Evolutionary conservation across 2,329 filamentous ascomycete genomes (phyloP).

Genomic region (Phyllosticta citribraziliensis): DNA sequence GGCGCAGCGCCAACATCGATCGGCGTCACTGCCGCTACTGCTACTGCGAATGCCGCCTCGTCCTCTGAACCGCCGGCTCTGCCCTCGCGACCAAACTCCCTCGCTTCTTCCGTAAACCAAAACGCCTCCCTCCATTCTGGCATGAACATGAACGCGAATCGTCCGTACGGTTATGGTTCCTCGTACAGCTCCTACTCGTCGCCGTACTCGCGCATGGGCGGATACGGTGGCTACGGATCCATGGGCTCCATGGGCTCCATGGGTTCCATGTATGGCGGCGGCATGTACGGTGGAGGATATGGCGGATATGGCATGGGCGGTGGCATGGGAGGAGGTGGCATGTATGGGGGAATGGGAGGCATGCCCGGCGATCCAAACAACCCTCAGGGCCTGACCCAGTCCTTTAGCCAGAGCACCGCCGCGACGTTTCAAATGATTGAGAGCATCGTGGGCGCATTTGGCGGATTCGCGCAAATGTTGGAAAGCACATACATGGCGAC

Average conservation of each 20-base stretch:
- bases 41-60: conserved; percentile 31
- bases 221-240: conserved; percentile 31
- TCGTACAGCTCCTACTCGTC: conserved; percentile 45
- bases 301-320: conserved; percentile 27
- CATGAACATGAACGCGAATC: conserved; percentile 41
- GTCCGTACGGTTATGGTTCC: conserved; percentile 42
- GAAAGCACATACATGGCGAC: conserved; percentile 99
- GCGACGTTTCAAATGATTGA: conserved; percentile 98
- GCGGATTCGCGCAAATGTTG: conserved; percentile 96
- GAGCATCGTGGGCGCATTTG: conserved; percentile 91
- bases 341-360: conserved; percentile 30
- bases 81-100: conserved; percentile 69
- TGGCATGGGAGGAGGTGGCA: conserved; percentile 25
- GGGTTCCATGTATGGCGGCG: conserved; percentile 33
- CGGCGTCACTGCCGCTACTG: conserved; percentile 31
- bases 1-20: conserved; percentile 34
- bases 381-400: conserved; percentile 87
- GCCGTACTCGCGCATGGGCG: conserved; percentile 44
- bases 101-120: conserved; percentile 72
- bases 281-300: conserved; percentile 30
- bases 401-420: conserved; percentile 88
- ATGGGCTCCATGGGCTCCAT: conserved; percentile 34
- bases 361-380: conserved; percentile 61
- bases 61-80: conserved; percentile 52
- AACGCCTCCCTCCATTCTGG: conserved; percentile 76